A percentile compares a stretch with the other conserved stretches of the same genome.
phyloP scores from a whole-genome alignment of 331 rosid species.

The Phaseolus coccineus region DNA sequence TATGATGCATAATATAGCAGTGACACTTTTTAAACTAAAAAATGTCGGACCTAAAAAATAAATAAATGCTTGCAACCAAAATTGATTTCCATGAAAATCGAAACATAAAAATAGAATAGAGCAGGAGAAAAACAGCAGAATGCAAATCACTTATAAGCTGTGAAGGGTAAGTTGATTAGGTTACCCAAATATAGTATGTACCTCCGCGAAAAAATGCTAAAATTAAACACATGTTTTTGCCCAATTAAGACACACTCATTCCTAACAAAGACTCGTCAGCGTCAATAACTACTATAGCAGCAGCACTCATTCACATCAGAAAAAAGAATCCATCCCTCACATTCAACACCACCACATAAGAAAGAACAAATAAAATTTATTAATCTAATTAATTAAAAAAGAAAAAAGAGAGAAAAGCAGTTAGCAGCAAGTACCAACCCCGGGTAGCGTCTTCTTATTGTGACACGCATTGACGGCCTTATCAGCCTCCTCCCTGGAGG shows the following conservation, averaged over 20 bases:
- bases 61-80: background rate
- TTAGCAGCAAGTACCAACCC: constrained; percentile 63
- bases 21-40: background rate
- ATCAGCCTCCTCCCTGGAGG: constrained; percentile 95
- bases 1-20: background rate
- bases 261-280: constrained; percentile 35
- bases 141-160: constrained; percentile 21
- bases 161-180: constrained; percentile 19
- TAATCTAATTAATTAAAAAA: background rate
- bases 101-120: background rate
- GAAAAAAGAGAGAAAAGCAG: constrained; percentile 15
- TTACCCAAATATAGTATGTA: constrained; percentile 45
- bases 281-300: constrained; percentile 27
- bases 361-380: background rate
- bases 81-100: constrained; percentile 21
- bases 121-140: constrained; percentile 14
- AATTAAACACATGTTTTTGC: constrained; percentile 34
- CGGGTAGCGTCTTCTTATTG: constrained; percentile 88
- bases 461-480: constrained; percentile 98
- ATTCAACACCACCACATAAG: background rate
- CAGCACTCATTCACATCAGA: constrained; percentile 11
- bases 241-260: constrained; percentile 39
- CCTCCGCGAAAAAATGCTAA: constrained; percentile 14
- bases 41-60: background rate
- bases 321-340: constrained; percentile 40